Percentiles rank a stretch among this genome's conserved stretches.
phyloP scores from a whole-genome alignment of 805 yeast species.

The Suhomyces xylopsoci region DNA sequence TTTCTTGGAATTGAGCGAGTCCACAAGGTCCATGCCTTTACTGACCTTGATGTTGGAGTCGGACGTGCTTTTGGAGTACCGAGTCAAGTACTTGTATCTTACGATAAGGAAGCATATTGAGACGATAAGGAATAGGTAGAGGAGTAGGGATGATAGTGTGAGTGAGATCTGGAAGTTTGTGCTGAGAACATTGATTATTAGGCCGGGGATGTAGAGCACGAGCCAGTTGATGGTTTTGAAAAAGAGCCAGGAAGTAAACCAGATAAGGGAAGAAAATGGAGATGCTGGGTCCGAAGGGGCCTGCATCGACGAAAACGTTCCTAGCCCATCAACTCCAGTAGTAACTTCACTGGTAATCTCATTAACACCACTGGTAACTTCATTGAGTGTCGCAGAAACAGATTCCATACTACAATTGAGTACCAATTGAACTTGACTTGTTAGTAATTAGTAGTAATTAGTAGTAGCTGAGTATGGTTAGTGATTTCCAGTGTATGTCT shows the following conservation, averaged over 20 bases:
- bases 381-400: too few relatives aligned
- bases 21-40: conserved; percentile 46
- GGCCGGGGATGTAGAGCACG: conserved; percentile 15
- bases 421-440: too few relatives aligned
- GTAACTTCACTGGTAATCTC: too few relatives aligned
- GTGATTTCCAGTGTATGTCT: too few relatives aligned
- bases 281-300: too few relatives aligned
- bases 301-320: too few relatives aligned
- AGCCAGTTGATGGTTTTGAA: conserved; percentile 16
- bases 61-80: conserved; percentile 51
- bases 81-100: conserved; percentile 61
- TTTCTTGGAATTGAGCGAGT: conserved; percentile 25
- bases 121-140: conserved; percentile 26
- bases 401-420: too few relatives aligned
- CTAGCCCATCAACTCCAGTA: too few relatives aligned
- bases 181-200: conserved; percentile 31
- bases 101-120: conserved; percentile 45
- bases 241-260: conserved; percentile 20
- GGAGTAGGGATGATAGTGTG: conserved; percentile 46
- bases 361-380: too few relatives aligned
- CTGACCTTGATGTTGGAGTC: conserved; percentile 24
- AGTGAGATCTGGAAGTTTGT: conserved; percentile 49
- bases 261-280: not conserved
- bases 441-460: too few relatives aligned
- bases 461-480: too few relatives aligned